Conservation (phyloP, 352 stramenopile species). For the Globisporangium rhizosaccharum region DNA sequence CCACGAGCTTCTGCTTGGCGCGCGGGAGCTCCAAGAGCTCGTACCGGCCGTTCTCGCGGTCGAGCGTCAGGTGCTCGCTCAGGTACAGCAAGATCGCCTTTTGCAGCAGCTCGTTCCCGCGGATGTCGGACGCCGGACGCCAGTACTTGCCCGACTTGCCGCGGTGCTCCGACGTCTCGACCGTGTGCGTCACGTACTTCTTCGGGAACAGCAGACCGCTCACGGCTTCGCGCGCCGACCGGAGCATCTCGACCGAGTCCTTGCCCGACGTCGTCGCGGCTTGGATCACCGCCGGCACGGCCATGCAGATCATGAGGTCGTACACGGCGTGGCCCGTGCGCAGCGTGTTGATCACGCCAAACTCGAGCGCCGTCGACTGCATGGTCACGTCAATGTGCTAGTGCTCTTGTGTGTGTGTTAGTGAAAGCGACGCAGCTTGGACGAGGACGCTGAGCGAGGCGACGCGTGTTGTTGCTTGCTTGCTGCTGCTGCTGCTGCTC, state of each 20-base stretch:
- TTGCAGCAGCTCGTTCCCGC: constrained; percentile 47
- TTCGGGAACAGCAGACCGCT: too few relatives aligned
- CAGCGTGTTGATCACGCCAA: constrained; percentile 49
- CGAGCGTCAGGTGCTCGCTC: constrained; percentile 14
- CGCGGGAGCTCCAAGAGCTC: constrained; percentile 37
- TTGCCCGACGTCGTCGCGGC: too few relatives aligned
- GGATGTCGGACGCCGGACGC: constrained; percentile 15
- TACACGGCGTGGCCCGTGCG: constrained; percentile 42
- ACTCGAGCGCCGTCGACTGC: constrained; percentile 23
- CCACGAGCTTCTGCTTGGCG: constrained; percentile 6
- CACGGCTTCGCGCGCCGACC: too few relatives aligned
- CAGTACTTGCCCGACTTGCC: constrained; percentile 12
- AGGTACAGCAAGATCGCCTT: constrained; percentile 40
- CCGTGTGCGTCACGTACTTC: too few relatives aligned
- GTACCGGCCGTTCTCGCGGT: constrained; percentile 35
- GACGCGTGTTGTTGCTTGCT: too few relatives aligned
- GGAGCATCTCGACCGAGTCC: too few relatives aligned
- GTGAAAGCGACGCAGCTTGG: too few relatives aligned
- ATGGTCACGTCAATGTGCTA: too few relatives aligned
- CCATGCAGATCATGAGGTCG: constrained; percentile 54
- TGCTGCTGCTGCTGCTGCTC: too few relatives aligned
- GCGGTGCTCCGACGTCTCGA: constrained; percentile 40
- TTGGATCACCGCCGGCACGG: constrained; percentile 21
- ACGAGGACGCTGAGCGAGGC: too few relatives aligned
- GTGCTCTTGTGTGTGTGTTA: too few relatives aligned